phyloP scores from a whole-genome alignment of 106 monocot species.

The Allium cepa region DNA sequence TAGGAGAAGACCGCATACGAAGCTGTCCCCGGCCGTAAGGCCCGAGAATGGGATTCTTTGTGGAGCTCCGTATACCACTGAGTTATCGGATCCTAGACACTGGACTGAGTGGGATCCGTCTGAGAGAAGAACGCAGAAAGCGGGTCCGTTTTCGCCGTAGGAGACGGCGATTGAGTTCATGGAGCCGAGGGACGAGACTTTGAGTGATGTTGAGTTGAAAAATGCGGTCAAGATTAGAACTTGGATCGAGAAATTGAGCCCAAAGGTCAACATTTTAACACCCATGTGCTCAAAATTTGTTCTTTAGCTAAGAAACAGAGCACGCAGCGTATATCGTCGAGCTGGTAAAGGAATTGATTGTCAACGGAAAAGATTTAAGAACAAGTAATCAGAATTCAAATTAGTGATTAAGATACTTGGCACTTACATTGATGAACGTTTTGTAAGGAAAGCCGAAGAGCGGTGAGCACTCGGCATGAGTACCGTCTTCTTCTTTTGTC shows the following conservation, averaged over 20 bases:
- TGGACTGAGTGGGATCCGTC: conserved; percentile 68
- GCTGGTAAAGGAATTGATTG: too few species aligned
- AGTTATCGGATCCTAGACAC: conserved; percentile 88
- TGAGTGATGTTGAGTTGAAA: background rate
- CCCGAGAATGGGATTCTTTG: conserved; percentile 52
- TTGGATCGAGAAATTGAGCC: conserved; percentile 11
- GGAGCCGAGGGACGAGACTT: conserved; percentile 64
- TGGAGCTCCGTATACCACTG: conserved; percentile 92
- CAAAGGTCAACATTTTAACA: background rate
- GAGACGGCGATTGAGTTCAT: conserved; percentile 98
- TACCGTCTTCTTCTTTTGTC: too few species aligned
- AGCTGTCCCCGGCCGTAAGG: conserved; percentile 83
- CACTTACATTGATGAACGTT: too few species aligned
- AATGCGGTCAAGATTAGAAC: conserved; percentile 19
- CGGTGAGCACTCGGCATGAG: too few species aligned
- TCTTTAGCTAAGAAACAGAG: background rate
- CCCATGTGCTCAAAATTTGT: background rate
- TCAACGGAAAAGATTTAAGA: too few species aligned
- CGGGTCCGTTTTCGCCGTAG: conserved; percentile 87
- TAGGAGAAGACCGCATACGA: conserved; percentile 80
- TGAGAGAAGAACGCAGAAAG: conserved; percentile 65
- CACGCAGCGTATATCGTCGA: background rate
- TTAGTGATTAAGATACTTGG: too few species aligned
- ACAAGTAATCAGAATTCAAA: too few species aligned
- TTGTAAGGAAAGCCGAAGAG: too few species aligned